Conservation (phyloP, 1,139 yeast species). For the Geotrichum bryndzae region DNA sequence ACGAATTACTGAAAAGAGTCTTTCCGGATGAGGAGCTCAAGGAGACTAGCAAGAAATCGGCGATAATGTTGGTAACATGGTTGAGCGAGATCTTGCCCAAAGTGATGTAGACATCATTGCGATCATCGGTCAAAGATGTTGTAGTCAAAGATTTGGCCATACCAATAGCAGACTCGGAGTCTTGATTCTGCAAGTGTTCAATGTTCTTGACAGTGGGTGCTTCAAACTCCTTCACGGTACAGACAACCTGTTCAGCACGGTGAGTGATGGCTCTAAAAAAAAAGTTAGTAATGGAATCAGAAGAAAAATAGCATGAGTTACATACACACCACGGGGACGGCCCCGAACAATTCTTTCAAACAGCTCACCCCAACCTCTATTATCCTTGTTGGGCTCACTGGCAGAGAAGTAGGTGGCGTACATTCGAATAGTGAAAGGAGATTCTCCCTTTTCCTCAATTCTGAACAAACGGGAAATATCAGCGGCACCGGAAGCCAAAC, state of each 20-base stretch:
- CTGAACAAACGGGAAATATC: slow-evolving; percentile 78
- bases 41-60: slow-evolving; percentile 25
- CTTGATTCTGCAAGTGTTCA: slow-evolving; percentile 39
- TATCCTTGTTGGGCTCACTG: slow-evolving; percentile 34
- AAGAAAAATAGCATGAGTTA: not conserved
- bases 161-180: slow-evolving; percentile 29
- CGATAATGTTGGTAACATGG: slow-evolving; percentile 20
- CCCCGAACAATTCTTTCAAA: slow-evolving; percentile 75
- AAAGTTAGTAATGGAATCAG: slow-evolving; percentile 1
- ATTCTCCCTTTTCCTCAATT: slow-evolving; percentile 58
- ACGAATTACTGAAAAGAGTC: slow-evolving; percentile 47
- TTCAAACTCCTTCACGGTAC: slow-evolving; percentile 69
- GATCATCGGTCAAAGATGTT: slow-evolving; percentile 26
- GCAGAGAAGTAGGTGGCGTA: slow-evolving; percentile 58
- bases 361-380: slow-evolving; percentile 87
- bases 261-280: slow-evolving; percentile 52
- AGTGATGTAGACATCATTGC: slow-evolving; percentile 30
- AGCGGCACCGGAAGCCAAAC: slow-evolving; percentile 84
- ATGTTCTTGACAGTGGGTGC: slow-evolving; percentile 44
- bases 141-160: slow-evolving; percentile 28
- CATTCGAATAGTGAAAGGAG: slow-evolving; percentile 62
- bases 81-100: slow-evolving; percentile 27
- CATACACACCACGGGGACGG: slow-evolving; percentile 59
- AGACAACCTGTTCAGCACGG: slow-evolving; percentile 65
- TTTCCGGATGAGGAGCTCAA: slow-evolving; percentile 28